A percentile compares a stretch with the other conserved stretches of the same genome.
Evolutionary conservation across 768 basidiomycete species (phyloP).

Genomic region (Leccinum subgranulosum): DNA sequence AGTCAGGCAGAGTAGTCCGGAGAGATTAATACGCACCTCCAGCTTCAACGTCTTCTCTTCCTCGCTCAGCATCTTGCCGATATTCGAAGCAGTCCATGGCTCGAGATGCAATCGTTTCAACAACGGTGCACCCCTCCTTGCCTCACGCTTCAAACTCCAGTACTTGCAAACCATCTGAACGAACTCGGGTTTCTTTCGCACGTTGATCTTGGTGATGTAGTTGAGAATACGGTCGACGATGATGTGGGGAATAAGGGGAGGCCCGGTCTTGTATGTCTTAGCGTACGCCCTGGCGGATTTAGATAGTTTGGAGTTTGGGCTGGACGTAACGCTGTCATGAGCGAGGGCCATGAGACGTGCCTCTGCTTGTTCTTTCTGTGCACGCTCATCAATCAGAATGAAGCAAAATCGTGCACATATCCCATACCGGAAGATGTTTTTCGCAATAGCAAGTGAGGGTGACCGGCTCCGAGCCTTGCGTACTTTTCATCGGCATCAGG

Average conservation of each 20-base stretch:
- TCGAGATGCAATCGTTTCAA: conserved; percentile 92
- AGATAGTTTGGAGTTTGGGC: conserved; percentile 44
- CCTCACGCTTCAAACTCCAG: conserved; percentile 97
- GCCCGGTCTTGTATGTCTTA: conserved; percentile 88
- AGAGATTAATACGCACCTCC: conserved; percentile 49
- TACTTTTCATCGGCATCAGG: conserved; percentile 82
- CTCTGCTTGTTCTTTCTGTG: conserved; percentile 68
- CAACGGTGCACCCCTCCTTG: conserved; percentile 87
- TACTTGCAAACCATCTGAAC: conserved; percentile 80
- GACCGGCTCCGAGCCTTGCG: conserved; percentile 69
- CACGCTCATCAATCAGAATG: background rate
- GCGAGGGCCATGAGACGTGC: conserved; percentile 55
- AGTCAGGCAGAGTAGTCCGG: background rate
- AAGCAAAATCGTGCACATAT: background rate
- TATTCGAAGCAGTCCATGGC: conserved; percentile 89
- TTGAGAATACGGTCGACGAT: conserved; percentile 76
- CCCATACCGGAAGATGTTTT: conserved; percentile 81
- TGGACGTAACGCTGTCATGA: conserved; percentile 37
- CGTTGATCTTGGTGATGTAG: conserved; percentile 66
- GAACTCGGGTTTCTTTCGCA: conserved; percentile 77
- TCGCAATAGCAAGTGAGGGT: conserved; percentile 83
- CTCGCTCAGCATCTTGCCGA: conserved; percentile 63
- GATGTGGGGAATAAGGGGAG: conserved; percentile 85
- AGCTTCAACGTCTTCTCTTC: conserved; percentile 82
- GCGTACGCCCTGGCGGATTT: conserved; percentile 90